phyloP scores from a whole-genome alignment of 768 basidiomycete genomes.

The Leucosporidium scottii region DNA sequence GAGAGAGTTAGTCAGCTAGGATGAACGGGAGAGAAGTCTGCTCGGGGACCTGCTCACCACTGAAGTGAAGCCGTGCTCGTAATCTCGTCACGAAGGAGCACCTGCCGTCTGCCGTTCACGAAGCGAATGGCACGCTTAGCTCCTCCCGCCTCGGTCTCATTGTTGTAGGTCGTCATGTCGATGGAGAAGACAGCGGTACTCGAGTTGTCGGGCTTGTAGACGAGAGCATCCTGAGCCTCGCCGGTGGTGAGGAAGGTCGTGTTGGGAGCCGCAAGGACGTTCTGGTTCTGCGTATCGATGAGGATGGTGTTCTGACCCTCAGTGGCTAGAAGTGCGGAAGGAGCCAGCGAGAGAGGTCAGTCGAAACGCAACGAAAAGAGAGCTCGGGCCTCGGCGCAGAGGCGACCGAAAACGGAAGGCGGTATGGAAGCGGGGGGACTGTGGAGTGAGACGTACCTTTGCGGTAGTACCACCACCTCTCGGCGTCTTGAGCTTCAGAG shows the following conservation, averaged over 20 bases:
- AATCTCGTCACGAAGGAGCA: constrained; percentile 90
- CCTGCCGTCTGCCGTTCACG: constrained; percentile 74
- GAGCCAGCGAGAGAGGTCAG: too few relatives aligned
- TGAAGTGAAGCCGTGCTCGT: constrained; percentile 50
- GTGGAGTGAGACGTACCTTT: too few relatives aligned
- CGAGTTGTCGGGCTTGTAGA: constrained; percentile 56
- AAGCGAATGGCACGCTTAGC: constrained; percentile 76
- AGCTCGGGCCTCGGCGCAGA: too few relatives aligned
- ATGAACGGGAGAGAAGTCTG: too few relatives aligned
- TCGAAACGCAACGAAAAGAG: too few relatives aligned
- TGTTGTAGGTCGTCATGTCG: constrained; percentile 55
- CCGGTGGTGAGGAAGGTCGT: constrained; percentile 53
- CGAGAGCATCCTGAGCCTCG: constrained; percentile 71
- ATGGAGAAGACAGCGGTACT: constrained; percentile 73
- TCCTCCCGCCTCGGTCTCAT: constrained; percentile 39
- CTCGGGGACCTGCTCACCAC: constrained; percentile 36
- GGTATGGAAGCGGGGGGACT: too few relatives aligned
- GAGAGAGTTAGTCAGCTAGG: too few relatives aligned
- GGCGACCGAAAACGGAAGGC: too few relatives aligned
- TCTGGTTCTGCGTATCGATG: constrained; percentile 69
- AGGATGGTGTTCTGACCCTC: constrained; percentile 94
- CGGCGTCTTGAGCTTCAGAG: constrained; percentile 55
- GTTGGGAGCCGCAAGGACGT: constrained; percentile 60
- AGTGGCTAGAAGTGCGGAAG: too few relatives aligned
- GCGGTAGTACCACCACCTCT: constrained; percentile 85